Evolutionary conservation across 2,329 filamentous ascomycete genomes (phyloP), one percentile per base, ranked within the genome.

Genomic region (Verticillium zaregamsianum): DNA sequence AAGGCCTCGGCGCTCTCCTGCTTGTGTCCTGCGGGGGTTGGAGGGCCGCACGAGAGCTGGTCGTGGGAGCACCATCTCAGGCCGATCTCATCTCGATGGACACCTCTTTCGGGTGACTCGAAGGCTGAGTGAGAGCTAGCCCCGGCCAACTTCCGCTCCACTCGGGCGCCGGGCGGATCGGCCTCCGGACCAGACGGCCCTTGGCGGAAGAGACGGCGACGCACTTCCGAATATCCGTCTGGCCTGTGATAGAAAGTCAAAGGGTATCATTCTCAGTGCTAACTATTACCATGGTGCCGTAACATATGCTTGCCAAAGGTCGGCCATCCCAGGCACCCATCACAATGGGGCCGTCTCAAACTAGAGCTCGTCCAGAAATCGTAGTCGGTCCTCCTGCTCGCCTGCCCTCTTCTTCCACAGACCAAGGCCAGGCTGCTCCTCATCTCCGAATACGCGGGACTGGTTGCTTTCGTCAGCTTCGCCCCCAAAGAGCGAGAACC

Each of bases 331-430:
- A 12, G 33, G 33, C 5, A 9, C 8, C 5, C 33, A 12, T 35
- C 33, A 28, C 25, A 11, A 23, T 12, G 20, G 23, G 6, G 8
- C n/a, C 40, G 23, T 23, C 40, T 14, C 33, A 20, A 32, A 17
- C 75, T 69, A 83, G 59, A 83, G 68, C 71, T 83, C 80, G 61
- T 82, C 80, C 69, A 83, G 80, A 20, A 71, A 72, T 60, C 76
- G 74, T 52, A 82, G 68, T 62, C 72, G 69, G 61, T 80, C 79
- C 17, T 72, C 74, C 39, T 70, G 69, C 33, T 69, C 67, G 28
- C 45, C 60, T 11, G 65, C 66, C 62, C 68, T 69, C 65, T 72
- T 55, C 66, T 65, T 45, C 66, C 65, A n/a, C 66, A 66, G 40
- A 5, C 25, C 25, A n/a, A 55, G 31, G 14, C 54, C 54, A 33